phyloP scores from a whole-genome alignment of 768 basidiomycete genomes.

The Auricularia heimuer region DNA sequence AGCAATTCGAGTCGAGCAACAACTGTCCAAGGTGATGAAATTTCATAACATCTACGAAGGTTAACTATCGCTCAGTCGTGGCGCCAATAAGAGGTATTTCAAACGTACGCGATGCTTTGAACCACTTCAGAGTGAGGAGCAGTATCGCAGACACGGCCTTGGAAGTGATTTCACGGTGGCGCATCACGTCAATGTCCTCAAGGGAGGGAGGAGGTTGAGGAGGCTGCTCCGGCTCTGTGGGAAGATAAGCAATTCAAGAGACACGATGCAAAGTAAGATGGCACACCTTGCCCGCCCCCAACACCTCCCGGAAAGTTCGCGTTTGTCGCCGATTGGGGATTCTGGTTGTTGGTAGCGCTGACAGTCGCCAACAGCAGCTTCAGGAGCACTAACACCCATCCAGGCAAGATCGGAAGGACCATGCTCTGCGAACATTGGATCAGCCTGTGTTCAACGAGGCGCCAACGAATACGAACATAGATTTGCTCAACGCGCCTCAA shows the following conservation, averaged over 20 bases:
- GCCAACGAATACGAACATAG: conserved; percentile 51
- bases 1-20: conserved; percentile 88
- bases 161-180: conserved; percentile 94
- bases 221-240: conserved; percentile 35
- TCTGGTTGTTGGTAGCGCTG: conserved; percentile 59
- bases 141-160: conserved; percentile 96
- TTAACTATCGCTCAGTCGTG: not conserved
- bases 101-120: conserved; percentile 90
- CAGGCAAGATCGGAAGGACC: conserved; percentile 73
- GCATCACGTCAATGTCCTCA: conserved; percentile 86
- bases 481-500: conserved; percentile 85
- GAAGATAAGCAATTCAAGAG: not conserved
- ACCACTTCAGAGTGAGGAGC: conserved; percentile 88
- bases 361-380: conserved; percentile 91
- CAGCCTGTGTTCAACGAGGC: conserved; percentile 2
- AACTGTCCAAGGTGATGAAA: conserved; percentile 97
- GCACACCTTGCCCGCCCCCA: conserved; percentile 43
- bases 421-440: conserved; percentile 44
- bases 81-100: not conserved
- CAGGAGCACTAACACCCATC: conserved; percentile 86
- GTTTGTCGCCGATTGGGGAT: conserved; percentile 57
- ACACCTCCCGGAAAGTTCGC: conserved; percentile 61
- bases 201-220: conserved; percentile 60
- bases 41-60: conserved; percentile 80
- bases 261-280: conserved; percentile 1